Base-by-base conservation (phyloP, 1,284 basidiomycete genomes). In the Apiotrichum porosum region DNA sequence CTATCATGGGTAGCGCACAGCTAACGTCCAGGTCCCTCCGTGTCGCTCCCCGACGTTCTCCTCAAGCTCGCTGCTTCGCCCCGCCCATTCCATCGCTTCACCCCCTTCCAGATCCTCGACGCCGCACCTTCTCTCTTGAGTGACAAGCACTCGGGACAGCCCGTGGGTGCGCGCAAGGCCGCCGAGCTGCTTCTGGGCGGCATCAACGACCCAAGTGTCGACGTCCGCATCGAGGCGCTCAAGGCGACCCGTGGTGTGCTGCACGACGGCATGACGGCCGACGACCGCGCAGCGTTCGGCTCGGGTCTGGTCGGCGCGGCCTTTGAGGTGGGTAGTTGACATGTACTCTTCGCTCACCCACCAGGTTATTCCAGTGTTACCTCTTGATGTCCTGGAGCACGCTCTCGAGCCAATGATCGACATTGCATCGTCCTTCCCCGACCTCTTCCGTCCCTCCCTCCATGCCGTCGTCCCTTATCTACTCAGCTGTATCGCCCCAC, bases 401-500 rank as follows among this genome's bases (percentile, higher is more conserved):
- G 68, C 61, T 62, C 76, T 90, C 30, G 75, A 78, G 24, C 80
- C 83, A 1, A 73, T 90, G 31, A 85, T 84, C 0, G 84, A 87
- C 0, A 78, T 91, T 15, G 81, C 84, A 10, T 76, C 80, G 0
- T 73, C 87, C 18, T 75, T 87, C 19, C 74, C 79, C 1, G 86
- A 86, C 66, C 74, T 88, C 24, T 83, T 62, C 35, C 82, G 0
- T 73, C 78, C 3, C 72, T 87, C 31, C 78, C 86, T 30, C 76
- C 84, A 28, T 81, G 82, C 0, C 71, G 57, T 80, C 4, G 81
- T 88, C 50, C 79, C 81, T 2, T 84, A 84, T 2, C 83, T 84
- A 0, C 54, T 67, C 14, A 49, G 53, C 9, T 54, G 66, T 22
- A 37, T 66, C n/a, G 56, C 66, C 1, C 64, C 66, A 2, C 66